phyloP scores from a whole-genome alignment of 2,329 filamentous ascomycete species.

The Botrytis squamosa region DNA sequence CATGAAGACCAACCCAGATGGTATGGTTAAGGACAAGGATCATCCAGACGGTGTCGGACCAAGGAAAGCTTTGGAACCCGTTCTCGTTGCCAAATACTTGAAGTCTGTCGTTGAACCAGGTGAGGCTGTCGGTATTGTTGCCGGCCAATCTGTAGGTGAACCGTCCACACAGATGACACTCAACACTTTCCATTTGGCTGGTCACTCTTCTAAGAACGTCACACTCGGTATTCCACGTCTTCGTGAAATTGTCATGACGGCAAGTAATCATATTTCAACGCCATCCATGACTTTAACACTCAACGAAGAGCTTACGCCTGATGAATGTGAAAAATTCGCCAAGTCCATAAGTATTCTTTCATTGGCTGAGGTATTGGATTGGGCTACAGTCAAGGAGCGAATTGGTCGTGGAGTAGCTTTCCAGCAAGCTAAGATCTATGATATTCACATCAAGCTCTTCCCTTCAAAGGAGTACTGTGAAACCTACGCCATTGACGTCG shows the following conservation, averaged over 20 bases:
- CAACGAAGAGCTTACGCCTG: slow-evolving; percentile 66
- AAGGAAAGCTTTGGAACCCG: slow-evolving; percentile 58
- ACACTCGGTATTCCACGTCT: slow-evolving; percentile 96
- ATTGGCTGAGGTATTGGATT: slow-evolving; percentile 79
- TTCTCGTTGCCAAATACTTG: slow-evolving; percentile 91
- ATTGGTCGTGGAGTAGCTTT: slow-evolving; percentile 69
- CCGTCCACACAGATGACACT: slow-evolving; percentile 99
- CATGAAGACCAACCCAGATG: slow-evolving; percentile 70
- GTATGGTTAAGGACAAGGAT: slow-evolving; percentile 53
- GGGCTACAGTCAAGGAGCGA: slow-evolving; percentile 75
- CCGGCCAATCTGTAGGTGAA: slow-evolving; percentile 93
- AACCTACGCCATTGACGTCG: slow-evolving; percentile 78
- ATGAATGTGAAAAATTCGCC: slow-evolving; percentile 75
- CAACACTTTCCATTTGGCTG: slow-evolving; percentile 99
- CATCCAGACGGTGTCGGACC: slow-evolving; percentile 38
- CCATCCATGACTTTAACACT: slow-evolving; percentile 85
- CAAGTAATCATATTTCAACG: slow-evolving; percentile 83
- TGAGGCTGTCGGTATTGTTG: slow-evolving; percentile 94
- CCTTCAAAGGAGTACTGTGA: slow-evolving; percentile 77
- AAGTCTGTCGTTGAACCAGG: slow-evolving; percentile 90
- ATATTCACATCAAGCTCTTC: slow-evolving; percentile 81
- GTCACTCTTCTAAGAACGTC: slow-evolving; percentile 97
- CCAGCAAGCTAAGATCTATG: slow-evolving; percentile 77
- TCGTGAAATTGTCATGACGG: slow-evolving; percentile 97
- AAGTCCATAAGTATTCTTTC: slow-evolving; percentile 89